phyloP scores from a whole-genome alignment of 2,329 filamentous ascomycete species.

The Cercospora berteroae region DNA sequence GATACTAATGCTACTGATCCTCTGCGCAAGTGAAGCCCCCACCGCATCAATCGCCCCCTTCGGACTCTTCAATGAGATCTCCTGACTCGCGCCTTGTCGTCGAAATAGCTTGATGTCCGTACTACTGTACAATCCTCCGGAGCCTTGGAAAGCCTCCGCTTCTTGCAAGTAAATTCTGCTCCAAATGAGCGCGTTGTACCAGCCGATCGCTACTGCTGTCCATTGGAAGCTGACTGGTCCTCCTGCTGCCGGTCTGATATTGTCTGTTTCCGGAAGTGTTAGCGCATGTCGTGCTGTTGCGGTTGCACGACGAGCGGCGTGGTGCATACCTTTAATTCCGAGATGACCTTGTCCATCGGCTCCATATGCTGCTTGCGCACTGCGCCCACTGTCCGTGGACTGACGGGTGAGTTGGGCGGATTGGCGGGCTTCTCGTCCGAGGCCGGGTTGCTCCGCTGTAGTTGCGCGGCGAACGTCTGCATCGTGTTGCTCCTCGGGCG shows the following conservation, averaged over 20 bases:
- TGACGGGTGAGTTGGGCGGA: conserved; percentile 18
- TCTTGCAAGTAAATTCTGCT: conserved; percentile 87
- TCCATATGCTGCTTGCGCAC: conserved; percentile 12
- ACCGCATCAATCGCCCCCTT: conserved; percentile 91
- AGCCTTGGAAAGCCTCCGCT: conserved; percentile 77
- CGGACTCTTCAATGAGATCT: conserved; percentile 65
- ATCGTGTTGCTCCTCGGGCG: conserved; percentile 3
- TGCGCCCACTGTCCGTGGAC: conserved; percentile 7
- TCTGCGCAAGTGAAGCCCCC: conserved; percentile 81
- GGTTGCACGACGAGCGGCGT: neutral
- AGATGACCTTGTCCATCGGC: conserved; percentile 21
- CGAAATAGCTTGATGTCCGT: conserved; percentile 86
- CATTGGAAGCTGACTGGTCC: conserved; percentile 18
- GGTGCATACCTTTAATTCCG: conserved; percentile 15
- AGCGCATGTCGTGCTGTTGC: neutral
- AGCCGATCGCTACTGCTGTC: conserved; percentile 58
- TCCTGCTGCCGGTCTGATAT: conserved; percentile 13
- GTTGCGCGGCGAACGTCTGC: conserved; percentile 16
- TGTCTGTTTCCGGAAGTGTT: conserved; percentile 2
- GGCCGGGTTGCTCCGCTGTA: conserved; percentile 7
- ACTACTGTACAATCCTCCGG: conserved; percentile 84
- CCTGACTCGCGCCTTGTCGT: conserved; percentile 62
- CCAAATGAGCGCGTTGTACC: conserved; percentile 96
- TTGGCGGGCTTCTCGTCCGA: conserved; percentile 20
- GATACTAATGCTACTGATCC: conserved; percentile 61